phyloP scores from a whole-genome alignment of 1,284 basidiomycete genomes.

The Cystobasidium slooffiae region DNA sequence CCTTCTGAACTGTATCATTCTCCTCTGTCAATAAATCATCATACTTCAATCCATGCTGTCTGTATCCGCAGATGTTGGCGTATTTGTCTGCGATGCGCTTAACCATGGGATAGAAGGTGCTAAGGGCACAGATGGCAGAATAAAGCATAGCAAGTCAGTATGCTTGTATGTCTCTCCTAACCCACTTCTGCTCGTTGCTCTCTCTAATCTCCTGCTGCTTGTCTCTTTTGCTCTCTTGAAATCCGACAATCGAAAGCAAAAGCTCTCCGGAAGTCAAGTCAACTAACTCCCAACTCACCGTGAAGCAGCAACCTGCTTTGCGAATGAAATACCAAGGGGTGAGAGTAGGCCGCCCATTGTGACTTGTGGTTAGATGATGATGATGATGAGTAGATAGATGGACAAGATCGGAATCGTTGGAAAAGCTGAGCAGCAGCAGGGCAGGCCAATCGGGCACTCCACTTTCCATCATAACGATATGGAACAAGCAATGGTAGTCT shows the following conservation, averaged over 20 bases:
- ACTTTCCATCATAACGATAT: too few relatives aligned
- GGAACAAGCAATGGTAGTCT: too few relatives aligned
- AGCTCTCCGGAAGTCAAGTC: not conserved
- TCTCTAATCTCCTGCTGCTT: too few relatives aligned
- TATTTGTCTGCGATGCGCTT: constrained; percentile 85
- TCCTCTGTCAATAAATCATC: constrained; percentile 95
- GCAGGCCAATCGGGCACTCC: too few relatives aligned
- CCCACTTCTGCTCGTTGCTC: too few relatives aligned
- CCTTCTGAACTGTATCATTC: constrained; percentile 80
- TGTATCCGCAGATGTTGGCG: constrained; percentile 78
- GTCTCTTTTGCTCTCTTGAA: not conserved
- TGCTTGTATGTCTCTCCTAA: too few relatives aligned
- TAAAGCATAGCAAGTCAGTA: not conserved
- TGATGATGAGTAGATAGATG: not conserved
- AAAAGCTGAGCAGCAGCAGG: too few relatives aligned
- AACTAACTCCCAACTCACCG: constrained; percentile 16
- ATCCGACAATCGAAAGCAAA: not conserved
- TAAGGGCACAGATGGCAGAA: not conserved
- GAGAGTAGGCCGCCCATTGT: constrained; percentile 21
- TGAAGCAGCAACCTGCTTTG: constrained; percentile 31
- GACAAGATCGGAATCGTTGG: not conserved
- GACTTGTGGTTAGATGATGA: not conserved
- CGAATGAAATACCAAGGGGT: constrained; percentile 29
- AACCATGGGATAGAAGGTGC: constrained; percentile 66
- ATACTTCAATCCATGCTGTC: constrained; percentile 87